Conservation (phyloP, 2,329 filamentous ascomycete genomes). For the Colletotrichum sp. region DNA sequence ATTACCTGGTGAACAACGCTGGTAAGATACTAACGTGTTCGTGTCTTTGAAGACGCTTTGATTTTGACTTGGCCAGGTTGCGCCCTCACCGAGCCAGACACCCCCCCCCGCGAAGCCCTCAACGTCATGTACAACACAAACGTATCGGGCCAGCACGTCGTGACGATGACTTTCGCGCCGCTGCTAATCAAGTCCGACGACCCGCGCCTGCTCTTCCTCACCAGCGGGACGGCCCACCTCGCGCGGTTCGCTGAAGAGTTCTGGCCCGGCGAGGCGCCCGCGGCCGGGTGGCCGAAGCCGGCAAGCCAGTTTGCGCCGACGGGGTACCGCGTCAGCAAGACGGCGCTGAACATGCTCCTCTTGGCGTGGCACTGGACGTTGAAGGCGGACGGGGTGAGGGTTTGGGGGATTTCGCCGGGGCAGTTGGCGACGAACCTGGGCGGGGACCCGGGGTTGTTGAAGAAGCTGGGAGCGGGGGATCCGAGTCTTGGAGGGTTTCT, state of each 20-base stretch:
- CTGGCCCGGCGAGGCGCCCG: slow-evolving; percentile 24
- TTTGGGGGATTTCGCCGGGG: slow-evolving; percentile 43
- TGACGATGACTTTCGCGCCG: slow-evolving; percentile 43
- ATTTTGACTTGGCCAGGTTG: background rate
- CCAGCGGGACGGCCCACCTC: slow-evolving; percentile 45
- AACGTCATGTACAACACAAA: slow-evolving; percentile 55
- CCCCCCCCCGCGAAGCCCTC: slow-evolving; percentile 41
- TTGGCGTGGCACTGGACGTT: background rate
- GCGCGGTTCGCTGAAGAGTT: slow-evolving; percentile 29
- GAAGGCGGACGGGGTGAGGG: slow-evolving; percentile 43
- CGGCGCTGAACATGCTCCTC: slow-evolving; percentile 33
- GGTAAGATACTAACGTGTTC: background rate
- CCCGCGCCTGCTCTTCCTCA: slow-evolving; percentile 55
- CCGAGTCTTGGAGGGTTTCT: slow-evolving; percentile 39
- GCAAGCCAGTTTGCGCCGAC: slow-evolving; percentile 28
- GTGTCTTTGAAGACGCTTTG: background rate
- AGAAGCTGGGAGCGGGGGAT: slow-evolving; percentile 32
- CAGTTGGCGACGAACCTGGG: slow-evolving; percentile 44
- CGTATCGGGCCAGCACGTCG: slow-evolving; percentile 45
- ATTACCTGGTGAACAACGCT: slow-evolving; percentile 37
- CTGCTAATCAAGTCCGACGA: slow-evolving; percentile 45
- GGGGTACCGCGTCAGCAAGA: slow-evolving; percentile 31
- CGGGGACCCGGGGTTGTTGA: slow-evolving; percentile 22
- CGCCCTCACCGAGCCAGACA: background rate
- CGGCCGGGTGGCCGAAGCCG: slow-evolving; percentile 53